phyloP scores from a whole-genome alignment of 805 yeast species.

The Suhomyces pyralidae region DNA sequence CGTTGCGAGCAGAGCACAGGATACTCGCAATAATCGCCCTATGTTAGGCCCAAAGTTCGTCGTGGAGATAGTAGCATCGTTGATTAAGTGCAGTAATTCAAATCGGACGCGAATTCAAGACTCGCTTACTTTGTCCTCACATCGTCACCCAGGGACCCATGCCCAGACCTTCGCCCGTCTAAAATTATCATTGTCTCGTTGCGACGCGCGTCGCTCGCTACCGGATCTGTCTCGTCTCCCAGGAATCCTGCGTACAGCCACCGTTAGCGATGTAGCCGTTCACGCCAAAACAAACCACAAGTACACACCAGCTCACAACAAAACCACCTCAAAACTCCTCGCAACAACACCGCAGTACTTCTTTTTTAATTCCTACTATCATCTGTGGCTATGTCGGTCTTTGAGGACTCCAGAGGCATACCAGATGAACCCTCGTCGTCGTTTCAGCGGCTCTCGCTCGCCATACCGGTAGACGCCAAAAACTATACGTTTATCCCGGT shows the following conservation, averaged over 20 bases:
- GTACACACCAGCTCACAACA: neutral
- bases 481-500: conserved; percentile 25
- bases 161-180: neutral
- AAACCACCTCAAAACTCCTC: neutral
- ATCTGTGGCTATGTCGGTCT: neutral
- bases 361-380: neutral
- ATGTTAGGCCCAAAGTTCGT: too few species aligned
- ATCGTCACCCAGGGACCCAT: neutral
- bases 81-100: too few species aligned
- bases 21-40: too few species aligned
- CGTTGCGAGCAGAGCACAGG: neutral
- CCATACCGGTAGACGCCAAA: conserved; percentile 25
- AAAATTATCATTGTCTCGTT: neutral
- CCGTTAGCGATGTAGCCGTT: neutral
- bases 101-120: too few species aligned
- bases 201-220: neutral
- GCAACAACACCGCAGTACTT: neutral
- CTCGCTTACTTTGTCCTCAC: too few species aligned
- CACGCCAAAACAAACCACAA: neutral
- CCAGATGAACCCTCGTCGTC: neutral
- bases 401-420: neutral
- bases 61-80: too few species aligned
- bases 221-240: neutral
- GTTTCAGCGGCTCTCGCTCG: conserved; percentile 23
- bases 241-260: neutral